Base-by-base conservation (phyloP, 768 basidiomycete species). In the Lactarius trivialis region DNA sequence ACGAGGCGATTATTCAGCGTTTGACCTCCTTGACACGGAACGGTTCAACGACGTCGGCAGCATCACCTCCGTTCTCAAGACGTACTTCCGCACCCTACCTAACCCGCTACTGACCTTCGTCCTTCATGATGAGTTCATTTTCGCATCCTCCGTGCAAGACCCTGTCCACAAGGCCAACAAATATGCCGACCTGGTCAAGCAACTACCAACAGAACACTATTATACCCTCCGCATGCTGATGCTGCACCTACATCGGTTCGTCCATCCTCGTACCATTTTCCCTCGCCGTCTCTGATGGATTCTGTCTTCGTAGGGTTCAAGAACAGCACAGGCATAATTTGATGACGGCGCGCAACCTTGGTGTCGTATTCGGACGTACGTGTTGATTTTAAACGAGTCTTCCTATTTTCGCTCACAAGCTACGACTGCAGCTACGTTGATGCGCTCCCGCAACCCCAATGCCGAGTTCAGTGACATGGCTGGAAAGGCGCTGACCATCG, bases 401-500 rank as follows among this genome's bases (percentile, higher is more conserved):
- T 8, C 9, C 19, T n/a, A 14, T 8, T 24, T 7, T 54, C 26
- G 12, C 49, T 61, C 28, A 52, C 36, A 12, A 50, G n/a, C 7
- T 15, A n/a, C n/a, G 43, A 58, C 57, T 71, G 2, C 67, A 98
- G 95, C 96, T 12, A 98, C 96, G 0, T 79, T 99, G 21, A 91
- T 98, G 87, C 85, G 91, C 69, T 95, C 96, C 8, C 82, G 83
- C 36, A 89, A 95, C 71, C 85, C 89, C 4, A 80, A 81, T 30
- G 84, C 91, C 19, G 97, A 98, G 76, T 98, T 98, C 76, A 89
- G 86, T 69, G 96, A 99, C 73, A 98, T 98, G 91, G 95, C 92
- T 8, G 92, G 93, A 57, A 98, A 96, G 75, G 92, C 96, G 7
- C 81, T 94, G 61, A 85, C 89, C 69, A 80, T 99, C 55, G 93